These are phyloP conservation scores for Talaromyces adpressus DNA, from an alignment of 495 filamentous ascomycete species.

Conservation along the genomic window DNA sequence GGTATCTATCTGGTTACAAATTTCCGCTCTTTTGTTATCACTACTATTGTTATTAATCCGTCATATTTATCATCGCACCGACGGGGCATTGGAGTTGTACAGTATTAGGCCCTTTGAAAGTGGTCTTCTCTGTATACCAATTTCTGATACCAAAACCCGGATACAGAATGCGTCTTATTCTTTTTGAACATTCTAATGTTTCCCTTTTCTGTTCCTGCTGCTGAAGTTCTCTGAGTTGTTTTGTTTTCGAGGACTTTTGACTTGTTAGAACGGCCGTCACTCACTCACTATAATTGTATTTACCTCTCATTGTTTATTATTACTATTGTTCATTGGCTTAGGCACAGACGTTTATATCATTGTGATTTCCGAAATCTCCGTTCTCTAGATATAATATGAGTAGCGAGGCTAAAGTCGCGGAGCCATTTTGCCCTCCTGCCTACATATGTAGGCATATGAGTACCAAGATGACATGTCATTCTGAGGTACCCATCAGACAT, in stretches of 20 bases:
- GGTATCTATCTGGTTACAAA: neutral
- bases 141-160: neutral
- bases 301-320: slow-evolving; percentile 16
- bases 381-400: neutral
- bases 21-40: slow-evolving; percentile 10
- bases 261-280: slow-evolving; percentile 7
- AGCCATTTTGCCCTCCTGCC: neutral
- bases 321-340: slow-evolving; percentile 19
- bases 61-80: neutral
- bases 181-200: neutral
- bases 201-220: neutral
- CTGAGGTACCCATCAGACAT: neutral
- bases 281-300: slow-evolving; percentile 7
- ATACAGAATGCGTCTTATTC: neutral
- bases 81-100: neutral
- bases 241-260: slow-evolving; percentile 1
- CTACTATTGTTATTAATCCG: slow-evolving; percentile 10
- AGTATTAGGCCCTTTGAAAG: neutral
- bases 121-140: neutral
- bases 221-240: neutral
- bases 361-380: neutral
- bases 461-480: neutral
- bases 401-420: neutral
- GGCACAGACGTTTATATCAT: neutral
- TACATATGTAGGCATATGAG: neutral